Conservation (phyloP, 805 yeast genomes). For the Cyberlindnera bimundalis region DNA sequence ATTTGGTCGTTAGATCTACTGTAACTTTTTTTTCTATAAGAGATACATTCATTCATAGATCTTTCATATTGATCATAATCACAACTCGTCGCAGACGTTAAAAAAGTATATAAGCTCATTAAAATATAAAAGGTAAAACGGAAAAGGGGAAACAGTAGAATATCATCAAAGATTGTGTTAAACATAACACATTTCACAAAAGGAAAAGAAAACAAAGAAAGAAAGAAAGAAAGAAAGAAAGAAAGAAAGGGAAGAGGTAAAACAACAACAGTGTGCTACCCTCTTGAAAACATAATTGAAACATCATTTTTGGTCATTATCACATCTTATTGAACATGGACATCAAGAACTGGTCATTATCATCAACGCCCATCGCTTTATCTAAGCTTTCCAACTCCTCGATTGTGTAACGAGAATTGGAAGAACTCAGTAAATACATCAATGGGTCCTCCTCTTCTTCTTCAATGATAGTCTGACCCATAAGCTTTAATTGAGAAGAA, state of each 20-base stretch:
- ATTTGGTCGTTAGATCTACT: not conserved
- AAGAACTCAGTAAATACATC: slow-evolving; percentile 19
- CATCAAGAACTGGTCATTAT: slow-evolving; percentile 25
- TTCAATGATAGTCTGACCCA: not conserved
- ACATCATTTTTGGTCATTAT: not conserved
- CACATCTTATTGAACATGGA: slow-evolving; percentile 25
- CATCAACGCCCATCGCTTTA: slow-evolving; percentile 30
- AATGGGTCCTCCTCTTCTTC: slow-evolving; percentile 23
- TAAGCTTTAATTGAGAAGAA: slow-evolving; percentile 2
- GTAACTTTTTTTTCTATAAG: not conserved
- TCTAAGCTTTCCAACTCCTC: slow-evolving; percentile 28
- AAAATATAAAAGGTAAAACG: not conserved
- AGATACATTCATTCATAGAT: slow-evolving; percentile 12
- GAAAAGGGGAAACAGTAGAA: slow-evolving; percentile 1
- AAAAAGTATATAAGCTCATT: slow-evolving; percentile 1
- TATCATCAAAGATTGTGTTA: not conserved
- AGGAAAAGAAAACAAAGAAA: not conserved
- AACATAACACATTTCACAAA: not conserved
- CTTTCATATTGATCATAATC: slow-evolving; percentile 11
- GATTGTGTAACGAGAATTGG: slow-evolving; percentile 21
- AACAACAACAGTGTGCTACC: not conserved
- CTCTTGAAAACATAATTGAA: not conserved
- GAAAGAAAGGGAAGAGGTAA: not conserved
- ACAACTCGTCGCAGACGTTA: slow-evolving; percentile 12
- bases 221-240: not conserved